Conservation (phyloP, 1,284 basidiomycete species). For the Takashimella tepidaria region DNA sequence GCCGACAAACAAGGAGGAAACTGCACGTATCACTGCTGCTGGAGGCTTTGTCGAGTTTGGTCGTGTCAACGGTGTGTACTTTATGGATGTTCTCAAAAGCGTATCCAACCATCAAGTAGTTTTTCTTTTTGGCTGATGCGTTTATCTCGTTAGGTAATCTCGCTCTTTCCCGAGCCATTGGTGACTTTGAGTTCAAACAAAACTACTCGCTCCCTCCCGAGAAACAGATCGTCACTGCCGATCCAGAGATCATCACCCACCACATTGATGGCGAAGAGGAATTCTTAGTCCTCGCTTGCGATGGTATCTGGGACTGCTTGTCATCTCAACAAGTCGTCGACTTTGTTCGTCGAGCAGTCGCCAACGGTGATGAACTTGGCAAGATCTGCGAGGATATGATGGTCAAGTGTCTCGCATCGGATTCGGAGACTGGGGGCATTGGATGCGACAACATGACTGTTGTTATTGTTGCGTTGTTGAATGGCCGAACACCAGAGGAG, state of each 20-base stretch:
- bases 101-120: too few species aligned
- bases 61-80: conserved; percentile 83
- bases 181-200: conserved; percentile 99
- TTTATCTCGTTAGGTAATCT: conserved; percentile 67
- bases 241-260: conserved; percentile 86
- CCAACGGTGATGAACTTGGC: conserved; percentile 69
- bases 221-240: conserved; percentile 89
- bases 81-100: too few species aligned
- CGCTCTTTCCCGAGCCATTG: conserved; percentile 88
- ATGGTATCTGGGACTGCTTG: conserved; percentile 98
- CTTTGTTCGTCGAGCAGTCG: conserved; percentile 76
- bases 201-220: conserved; percentile 75
- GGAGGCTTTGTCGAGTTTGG: conserved; percentile 97
- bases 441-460: conserved; percentile 99
- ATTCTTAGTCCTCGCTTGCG: conserved; percentile 92
- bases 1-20: conserved; percentile 84
- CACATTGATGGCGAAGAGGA: conserved; percentile 83
- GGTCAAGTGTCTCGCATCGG: conserved; percentile 89
- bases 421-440: conserved; percentile 87
- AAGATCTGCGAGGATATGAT: conserved; percentile 88
- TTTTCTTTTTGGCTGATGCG: conserved; percentile 2
- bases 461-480: conserved; percentile 79
- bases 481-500: conserved; percentile 80
- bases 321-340: conserved; percentile 90
- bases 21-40: conserved; percentile 78